Evolutionary conservation across 1,284 basidiomycete genomes (phyloP).

Genomic region (Serendipita sp.): DNA sequence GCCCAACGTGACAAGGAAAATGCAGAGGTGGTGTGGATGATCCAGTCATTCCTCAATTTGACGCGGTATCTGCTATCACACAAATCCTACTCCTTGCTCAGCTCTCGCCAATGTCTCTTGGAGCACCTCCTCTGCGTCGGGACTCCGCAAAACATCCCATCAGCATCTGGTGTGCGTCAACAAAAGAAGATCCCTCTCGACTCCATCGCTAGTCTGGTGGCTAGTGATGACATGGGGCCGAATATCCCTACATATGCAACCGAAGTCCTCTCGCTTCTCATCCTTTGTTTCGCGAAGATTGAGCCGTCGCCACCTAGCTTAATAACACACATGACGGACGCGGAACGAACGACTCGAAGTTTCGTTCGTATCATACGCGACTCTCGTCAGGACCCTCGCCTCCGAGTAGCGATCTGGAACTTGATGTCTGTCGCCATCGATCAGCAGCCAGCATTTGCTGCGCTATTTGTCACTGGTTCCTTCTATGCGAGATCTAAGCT

Average conservation of each 20-base stretch:
- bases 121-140: conserved; percentile 61
- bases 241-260: conserved; percentile 49
- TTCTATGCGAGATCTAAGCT: conserved; percentile 30
- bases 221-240: conserved; percentile 42
- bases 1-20: conserved; percentile 57
- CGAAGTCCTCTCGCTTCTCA: conserved; percentile 50
- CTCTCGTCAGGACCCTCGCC: conserved; percentile 51
- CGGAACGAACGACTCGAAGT: conserved; percentile 47
- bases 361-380: conserved; percentile 53
- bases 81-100: conserved; percentile 34
- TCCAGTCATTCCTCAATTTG: conserved; percentile 52
- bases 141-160: conserved; percentile 30
- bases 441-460: conserved; percentile 76
- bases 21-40: conserved; percentile 47
- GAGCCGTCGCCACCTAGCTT: conserved; percentile 51
- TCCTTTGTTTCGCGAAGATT: conserved; percentile 44
- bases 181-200: conserved; percentile 54
- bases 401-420: conserved; percentile 68
- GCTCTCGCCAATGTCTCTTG: conserved; percentile 43
- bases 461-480: conserved; percentile 63
- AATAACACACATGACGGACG: conserved; percentile 55
- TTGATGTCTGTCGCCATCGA: conserved; percentile 73
- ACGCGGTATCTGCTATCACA: conserved; percentile 44
- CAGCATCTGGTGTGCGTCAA: conserved; percentile 24
- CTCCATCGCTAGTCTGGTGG: conserved; percentile 49